phyloP scores from a whole-genome alignment of 495 filamentous ascomycete species.

The Aspergillus mulundensis region DNA sequence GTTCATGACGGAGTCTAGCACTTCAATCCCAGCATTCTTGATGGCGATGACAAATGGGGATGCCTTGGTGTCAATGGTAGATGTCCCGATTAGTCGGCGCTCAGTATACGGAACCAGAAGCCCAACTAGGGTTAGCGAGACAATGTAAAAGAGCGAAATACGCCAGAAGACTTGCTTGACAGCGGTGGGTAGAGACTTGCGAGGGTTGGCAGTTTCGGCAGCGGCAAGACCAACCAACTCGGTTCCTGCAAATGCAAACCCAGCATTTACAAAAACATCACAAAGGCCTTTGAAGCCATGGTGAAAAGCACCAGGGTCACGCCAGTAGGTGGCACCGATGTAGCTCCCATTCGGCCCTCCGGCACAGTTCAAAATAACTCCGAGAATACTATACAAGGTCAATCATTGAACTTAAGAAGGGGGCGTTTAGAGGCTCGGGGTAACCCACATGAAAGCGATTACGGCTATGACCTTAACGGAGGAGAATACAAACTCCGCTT shows the following conservation, averaged over 20 bases:
- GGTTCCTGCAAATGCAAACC: constrained; percentile 89
- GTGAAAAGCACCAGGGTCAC: constrained; percentile 81
- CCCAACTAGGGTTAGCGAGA: constrained; percentile 69
- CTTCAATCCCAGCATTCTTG: constrained; percentile 68
- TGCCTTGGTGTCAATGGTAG: constrained; percentile 61
- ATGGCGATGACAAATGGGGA: constrained; percentile 93
- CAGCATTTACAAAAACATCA: constrained; percentile 87
- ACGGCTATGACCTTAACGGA: constrained; percentile 83
- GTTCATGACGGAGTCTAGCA: constrained; percentile 82
- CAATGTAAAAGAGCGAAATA: constrained; percentile 82
- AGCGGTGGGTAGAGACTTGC: constrained; percentile 79
- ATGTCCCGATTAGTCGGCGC: constrained; percentile 50
- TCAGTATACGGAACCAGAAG: constrained; percentile 71
- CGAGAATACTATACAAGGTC: constrained; percentile 57
- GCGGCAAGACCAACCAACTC: constrained; percentile 91
- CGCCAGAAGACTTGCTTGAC: constrained; percentile 96
- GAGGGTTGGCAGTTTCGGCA: constrained; percentile 81
- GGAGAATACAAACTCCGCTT: constrained; percentile 87
- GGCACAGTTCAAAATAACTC: constrained; percentile 73
- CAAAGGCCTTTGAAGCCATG: constrained; percentile 94
- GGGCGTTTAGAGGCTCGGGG: neutral
- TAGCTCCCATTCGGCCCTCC: constrained; percentile 73
- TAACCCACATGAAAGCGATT: constrained; percentile 77
- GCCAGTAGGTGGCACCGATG: constrained; percentile 81
- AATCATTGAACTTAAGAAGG: constrained; percentile 11